Base-by-base conservation (phyloP, 2,329 filamentous ascomycete species). In the Aspergillus sojae region DNA sequence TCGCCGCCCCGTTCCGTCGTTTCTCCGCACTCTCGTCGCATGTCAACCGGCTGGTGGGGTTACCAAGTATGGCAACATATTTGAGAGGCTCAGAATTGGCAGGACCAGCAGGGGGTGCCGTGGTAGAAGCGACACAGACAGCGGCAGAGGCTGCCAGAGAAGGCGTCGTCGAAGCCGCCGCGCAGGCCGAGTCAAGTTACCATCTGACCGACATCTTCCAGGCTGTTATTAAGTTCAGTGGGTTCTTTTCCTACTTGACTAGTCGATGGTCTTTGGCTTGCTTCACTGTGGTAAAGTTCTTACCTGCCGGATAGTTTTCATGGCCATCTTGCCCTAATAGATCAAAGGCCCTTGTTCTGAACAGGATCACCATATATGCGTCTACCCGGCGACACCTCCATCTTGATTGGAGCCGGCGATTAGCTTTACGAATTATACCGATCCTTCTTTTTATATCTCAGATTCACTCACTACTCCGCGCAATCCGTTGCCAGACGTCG, bases 251-350 rank as follows among this genome's bases (percentile, higher is more conserved):
- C 71, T 99, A 98, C 78, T 84, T 93, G 50, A 96, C 92, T 1
- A 96, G 92, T 78, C 91, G 91, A 77, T 98, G 95, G 95, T 94
- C 94, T 0, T 81, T 98, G 62, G 89, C 90, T 58, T 97, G 93
- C 71, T 89, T 98, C 70, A 87, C 89, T 43, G 91, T 94, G 84
- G 85, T 87, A 76, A 77, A 81, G 32, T 23, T 48, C n/a, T 52
- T 52, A 52, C 48, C 48, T 52, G 48, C 30, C 19, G 10, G 48
- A 52, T 5, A 34, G 28, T 52, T n/a, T n/a, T 43, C 21, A 39
- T 36, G n/a, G 14, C 9, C 41, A 32, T 46, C 46, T 26, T 45
- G 28, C 19, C 41, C 63, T 67, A 45, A 70, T 59, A 30, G 21
- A 12, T 16, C 28, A 65, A 59, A 89, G 87, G 93, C 93, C 26